Evolutionary conservation across 164 flowering plant species (phyloP), one percentile per base, ranked within the genome.

Genomic region (Kalanchoe fedtschenkoi): DNA sequence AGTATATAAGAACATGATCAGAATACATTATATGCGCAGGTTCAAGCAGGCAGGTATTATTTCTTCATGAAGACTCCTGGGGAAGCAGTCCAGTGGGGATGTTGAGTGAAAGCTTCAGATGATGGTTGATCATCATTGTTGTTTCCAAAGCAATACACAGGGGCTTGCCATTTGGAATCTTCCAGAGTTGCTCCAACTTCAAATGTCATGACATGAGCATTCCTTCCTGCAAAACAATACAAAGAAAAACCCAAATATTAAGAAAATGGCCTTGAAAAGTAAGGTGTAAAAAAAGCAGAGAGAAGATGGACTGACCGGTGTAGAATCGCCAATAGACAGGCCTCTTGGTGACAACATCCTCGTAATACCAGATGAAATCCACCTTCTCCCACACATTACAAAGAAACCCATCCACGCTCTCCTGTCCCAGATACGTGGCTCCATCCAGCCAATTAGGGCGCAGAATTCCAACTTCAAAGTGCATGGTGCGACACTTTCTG

Each of bases 381-480:
- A 69, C 87, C 71, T 86, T 86, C 74, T 75, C 75, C 91, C 91
- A 86, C 21, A 80, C 85, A 66, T 86, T 76, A 61, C 92, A 88
- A 8, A 81, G 70, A 65, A 82, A 86, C n/a, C 92, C 87, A 54
- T 81, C 87, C 2, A 72, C 62, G 19, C 38, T 0, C 0, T 47
- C 59, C 62, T 70, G 76, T 0, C 96, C 96, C 11, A 88, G 59
- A 46, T 86, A 84, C 4, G 26, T 61, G 4, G 91, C 86, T 1
- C 84, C 91, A n/a, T 78, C 78, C 4, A 88, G 81, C 79, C 79
- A 86, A 63, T 84, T 66, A 5, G 86, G 88, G 4, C 80, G 71
- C 35, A 82, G 79, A 32, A 74, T 76, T 3, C 80, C 82, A 1
- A 75, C 79, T 4, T 61, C 73, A 0, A 82, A 39, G 22, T 71